A percentile compares a stretch with the other conserved stretches of the same genome.
Conservation (phyloP, 306 rosid genomes). For the Trifolium fragiferum region DNA sequence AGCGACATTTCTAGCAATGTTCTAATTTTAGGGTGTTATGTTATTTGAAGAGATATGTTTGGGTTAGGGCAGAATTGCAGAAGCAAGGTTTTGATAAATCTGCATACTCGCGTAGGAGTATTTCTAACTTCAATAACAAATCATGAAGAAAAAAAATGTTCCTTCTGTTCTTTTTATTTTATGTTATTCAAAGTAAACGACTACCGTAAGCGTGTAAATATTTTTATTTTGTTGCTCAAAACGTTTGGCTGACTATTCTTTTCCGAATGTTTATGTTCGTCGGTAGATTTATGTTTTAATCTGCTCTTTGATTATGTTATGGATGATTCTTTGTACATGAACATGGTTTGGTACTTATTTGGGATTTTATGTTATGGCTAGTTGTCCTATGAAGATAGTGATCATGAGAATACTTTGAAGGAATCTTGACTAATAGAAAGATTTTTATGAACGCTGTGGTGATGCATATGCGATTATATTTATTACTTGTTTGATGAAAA, state of each 20-base stretch:
- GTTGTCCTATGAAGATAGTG: constrained; percentile 7
- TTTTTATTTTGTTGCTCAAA: constrained; percentile 67
- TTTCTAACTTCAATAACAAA: constrained; percentile 67
- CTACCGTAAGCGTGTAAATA: constrained; percentile 64
- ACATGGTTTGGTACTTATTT: constrained; percentile 33
- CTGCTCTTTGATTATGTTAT: constrained; percentile 37
- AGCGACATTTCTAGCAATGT: constrained; percentile 62
- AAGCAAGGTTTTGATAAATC: constrained; percentile 65
- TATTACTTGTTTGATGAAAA: background rate
- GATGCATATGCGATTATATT: constrained; percentile 10
- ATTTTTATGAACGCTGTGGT: background rate
- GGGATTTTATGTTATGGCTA: constrained; percentile 19
- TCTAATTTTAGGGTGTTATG: constrained; percentile 59
- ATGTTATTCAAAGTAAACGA: constrained; percentile 47
- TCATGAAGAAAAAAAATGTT: constrained; percentile 32
- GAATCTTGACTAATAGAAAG: constrained; percentile 7
- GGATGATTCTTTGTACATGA: constrained; percentile 39
- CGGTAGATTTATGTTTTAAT: constrained; percentile 34
- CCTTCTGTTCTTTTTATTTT: constrained; percentile 29
- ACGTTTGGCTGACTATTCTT: constrained; percentile 68
- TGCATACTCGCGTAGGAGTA: constrained; percentile 56
- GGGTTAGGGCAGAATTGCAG: constrained; percentile 56
- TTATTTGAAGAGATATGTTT: constrained; percentile 50
- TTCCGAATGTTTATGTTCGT: constrained; percentile 51
- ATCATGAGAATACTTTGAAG: constrained; percentile 1